A percentile compares a stretch with the other conserved stretches of the same genome.
Evolutionary conservation across 1,139 yeast species (phyloP).

Genomic region (Sugiyamaella grinbergsii): DNA sequence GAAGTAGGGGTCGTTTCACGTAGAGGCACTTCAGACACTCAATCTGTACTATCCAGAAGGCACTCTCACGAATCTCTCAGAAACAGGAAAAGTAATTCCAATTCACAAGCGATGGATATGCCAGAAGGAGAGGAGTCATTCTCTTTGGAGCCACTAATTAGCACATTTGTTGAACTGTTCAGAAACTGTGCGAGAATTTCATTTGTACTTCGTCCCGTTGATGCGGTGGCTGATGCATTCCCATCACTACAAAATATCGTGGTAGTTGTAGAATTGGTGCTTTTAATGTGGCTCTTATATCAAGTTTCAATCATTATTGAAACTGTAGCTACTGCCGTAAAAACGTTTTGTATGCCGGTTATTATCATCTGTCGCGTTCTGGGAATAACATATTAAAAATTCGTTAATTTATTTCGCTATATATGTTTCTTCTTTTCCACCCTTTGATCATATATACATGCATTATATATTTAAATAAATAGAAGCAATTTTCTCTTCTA

Average conservation of each 20-base stretch:
- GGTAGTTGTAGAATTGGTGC: conserved; percentile 37
- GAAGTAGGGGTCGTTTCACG: too few species aligned
- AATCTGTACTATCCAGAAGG: neutral
- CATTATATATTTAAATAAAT: conserved; percentile 7
- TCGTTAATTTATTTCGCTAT: too few species aligned
- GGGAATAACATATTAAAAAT: conserved; percentile 25
- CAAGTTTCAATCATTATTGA: conserved; percentile 39
- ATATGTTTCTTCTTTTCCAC: neutral
- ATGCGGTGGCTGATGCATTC: conserved; percentile 36
- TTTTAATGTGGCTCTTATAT: conserved; percentile 40
- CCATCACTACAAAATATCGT: conserved; percentile 36
- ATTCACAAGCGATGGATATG: neutral
- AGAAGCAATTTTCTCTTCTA: neutral
- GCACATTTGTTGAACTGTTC: conserved; percentile 29
- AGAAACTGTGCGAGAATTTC: conserved; percentile 35
- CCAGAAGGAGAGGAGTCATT: conserved; percentile 6
- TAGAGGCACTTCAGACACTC: neutral
- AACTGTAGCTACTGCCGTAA: conserved; percentile 37
- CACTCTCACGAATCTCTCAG: conserved; percentile 6
- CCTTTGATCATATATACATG: neutral
- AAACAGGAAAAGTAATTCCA: neutral
- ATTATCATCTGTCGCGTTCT: conserved; percentile 36
- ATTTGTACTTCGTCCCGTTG: conserved; percentile 36
- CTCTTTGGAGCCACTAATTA: conserved; percentile 21
- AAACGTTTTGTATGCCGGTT: conserved; percentile 39